Conservation (phyloP, 108 stramenopile species). For the Conticribra weissflogii region DNA sequence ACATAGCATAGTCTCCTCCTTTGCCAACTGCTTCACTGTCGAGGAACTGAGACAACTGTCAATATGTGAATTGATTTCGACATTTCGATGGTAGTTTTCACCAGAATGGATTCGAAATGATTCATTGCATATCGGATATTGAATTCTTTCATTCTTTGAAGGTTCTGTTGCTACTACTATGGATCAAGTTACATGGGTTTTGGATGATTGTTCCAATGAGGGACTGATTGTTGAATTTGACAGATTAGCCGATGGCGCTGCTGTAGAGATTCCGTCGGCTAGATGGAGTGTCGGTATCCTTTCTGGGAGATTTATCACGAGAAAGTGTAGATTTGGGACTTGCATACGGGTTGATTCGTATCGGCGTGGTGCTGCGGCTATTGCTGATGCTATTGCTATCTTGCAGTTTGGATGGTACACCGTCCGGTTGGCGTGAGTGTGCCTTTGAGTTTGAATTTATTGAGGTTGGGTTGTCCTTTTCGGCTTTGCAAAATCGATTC, state of each 20-base stretch:
- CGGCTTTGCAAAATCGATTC: conserved; percentile 7
- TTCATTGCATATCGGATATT: conserved; percentile 57
- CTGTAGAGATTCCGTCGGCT: neutral
- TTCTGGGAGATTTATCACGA: neutral
- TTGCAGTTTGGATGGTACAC: neutral
- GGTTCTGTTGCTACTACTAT: neutral
- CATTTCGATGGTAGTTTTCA: conserved; percentile 51
- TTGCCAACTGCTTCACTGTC: conserved; percentile 52
- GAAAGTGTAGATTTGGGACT: neutral
- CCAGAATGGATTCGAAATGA: conserved; percentile 22
- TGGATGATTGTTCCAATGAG: neutral
- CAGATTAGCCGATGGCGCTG: too few species aligned
- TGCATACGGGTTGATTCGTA: conserved; percentile 4
- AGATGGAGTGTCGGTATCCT: neutral
- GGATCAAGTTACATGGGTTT: neutral
- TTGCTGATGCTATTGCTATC: neutral
- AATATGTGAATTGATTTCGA: conserved; percentile 63
- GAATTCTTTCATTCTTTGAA: neutral
- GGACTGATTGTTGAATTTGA: neutral
- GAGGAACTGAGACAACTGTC: conserved; percentile 69
- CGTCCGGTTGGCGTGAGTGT: too few species aligned
- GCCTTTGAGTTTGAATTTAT: neutral
- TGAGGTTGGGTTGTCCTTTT: neutral
- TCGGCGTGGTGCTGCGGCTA: neutral
- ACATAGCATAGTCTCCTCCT: conserved; percentile 49